Evolutionary conservation across 1,284 basidiomycete genomes (phyloP), one percentile per base, ranked within the genome.

Genomic region (Cutaneotrichosporon sp.): DNA sequence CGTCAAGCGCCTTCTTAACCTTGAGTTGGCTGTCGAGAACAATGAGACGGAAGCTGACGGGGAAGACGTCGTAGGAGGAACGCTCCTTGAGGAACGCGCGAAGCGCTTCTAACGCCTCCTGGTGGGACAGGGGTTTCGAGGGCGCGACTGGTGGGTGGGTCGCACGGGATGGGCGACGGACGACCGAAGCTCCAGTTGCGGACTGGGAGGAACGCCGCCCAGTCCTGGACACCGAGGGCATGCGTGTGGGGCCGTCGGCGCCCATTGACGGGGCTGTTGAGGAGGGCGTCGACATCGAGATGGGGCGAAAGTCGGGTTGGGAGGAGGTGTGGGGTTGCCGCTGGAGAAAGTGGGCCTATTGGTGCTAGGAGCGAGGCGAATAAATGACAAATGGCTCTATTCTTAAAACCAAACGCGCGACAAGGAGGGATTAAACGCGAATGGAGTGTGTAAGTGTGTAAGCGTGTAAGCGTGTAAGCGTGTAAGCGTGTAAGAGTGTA

Each of bases 11-110:
- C 78, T 93, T 92, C 83, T 93, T 94, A 57, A 97, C 93, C 76
- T 90, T 92, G 71, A 97, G 85, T 78, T 93, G 90, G 58, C 90
- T 92, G 81, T 99, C 97, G 61, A 99, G 87, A 21, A 98, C 93
- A 75, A 99, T 97, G 71, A 99, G 85, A 69, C 97, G 86, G 81
- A 96, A 99, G 81, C 89, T 91, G 81, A 97, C 91, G 18, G 95
- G 95, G 71, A 97, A 94, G 31, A 94, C 92, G 80, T 98, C 95
- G 82, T 98, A 98, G 68, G 88, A 89, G 46, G 89, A 92, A 68
- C 91, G 86, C 63, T 89, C 88, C 73, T 88, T 90, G 79, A 98
- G 87, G 80, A 94, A 92, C 61, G 83, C 83, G 58, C 95, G 87
- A 70, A 97, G 92, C 52, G 87, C 83, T 63, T 86, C 82, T 65